Conservation (phyloP, 2,329 filamentous ascomycete species). For the Setomelanomma holmii region DNA sequence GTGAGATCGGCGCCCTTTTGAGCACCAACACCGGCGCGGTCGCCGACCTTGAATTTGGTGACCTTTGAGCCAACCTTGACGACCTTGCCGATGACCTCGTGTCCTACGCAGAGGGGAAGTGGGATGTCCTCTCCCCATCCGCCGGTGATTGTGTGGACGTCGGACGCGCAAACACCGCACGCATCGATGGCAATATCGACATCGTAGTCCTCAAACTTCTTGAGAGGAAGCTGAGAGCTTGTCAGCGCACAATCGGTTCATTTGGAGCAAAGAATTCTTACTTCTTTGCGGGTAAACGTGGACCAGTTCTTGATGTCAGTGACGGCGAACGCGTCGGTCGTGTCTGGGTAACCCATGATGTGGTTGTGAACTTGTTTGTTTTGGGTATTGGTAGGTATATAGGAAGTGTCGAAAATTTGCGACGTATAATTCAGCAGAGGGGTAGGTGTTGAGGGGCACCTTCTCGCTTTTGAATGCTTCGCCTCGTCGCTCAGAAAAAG, state of each 20-base stretch:
- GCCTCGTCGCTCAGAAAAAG: conserved; percentile 26
- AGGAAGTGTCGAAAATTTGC: conserved; percentile 6
- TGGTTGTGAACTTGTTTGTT: conserved; percentile 3
- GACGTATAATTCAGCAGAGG: conserved; percentile 14
- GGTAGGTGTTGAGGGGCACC: conserved; percentile 32
- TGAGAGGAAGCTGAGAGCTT: conserved; percentile 71
- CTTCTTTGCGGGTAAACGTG: conserved; percentile 64
- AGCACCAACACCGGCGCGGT: conserved; percentile 59
- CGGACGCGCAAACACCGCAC: conserved; percentile 57
- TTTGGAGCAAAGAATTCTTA: conserved; percentile 35
- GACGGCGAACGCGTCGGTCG: conserved; percentile 58
- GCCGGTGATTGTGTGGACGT: conserved; percentile 58
- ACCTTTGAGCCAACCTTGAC: conserved; percentile 59
- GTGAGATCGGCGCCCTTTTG: conserved; percentile 59
- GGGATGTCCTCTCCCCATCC: conserved; percentile 71
- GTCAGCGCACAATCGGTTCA: conserved; percentile 15
- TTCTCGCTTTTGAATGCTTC: conserved; percentile 32
- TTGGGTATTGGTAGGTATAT: conserved; percentile 8
- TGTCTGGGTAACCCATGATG: conserved; percentile 60
- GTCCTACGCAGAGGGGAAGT: conserved; percentile 70
- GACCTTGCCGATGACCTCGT: conserved; percentile 62
- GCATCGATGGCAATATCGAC: conserved; percentile 85
- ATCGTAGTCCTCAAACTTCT: conserved; percentile 86
- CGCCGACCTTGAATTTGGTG: conserved; percentile 56
- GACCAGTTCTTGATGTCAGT: conserved; percentile 67